phyloP scores from a whole-genome alignment of 768 basidiomycete species.

The Auricularia sp. region DNA sequence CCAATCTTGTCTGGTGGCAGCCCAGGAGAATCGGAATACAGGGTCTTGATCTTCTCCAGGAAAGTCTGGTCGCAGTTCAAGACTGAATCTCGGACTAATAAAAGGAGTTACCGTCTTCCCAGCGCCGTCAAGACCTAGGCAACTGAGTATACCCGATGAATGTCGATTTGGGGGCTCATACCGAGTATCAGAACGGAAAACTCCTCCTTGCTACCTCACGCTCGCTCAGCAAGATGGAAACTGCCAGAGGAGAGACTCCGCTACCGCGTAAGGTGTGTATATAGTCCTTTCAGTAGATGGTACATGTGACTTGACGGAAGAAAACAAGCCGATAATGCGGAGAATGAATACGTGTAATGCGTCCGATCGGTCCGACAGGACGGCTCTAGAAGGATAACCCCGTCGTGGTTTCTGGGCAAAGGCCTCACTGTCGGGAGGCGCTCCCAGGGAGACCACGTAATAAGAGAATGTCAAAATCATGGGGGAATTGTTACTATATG shows the following conservation, averaged over 20 bases:
- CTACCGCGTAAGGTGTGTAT: constrained; percentile 80
- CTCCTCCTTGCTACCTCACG: constrained; percentile 59
- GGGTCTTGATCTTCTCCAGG: constrained; percentile 87
- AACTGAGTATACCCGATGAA: not conserved
- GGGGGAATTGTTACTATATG: no score
- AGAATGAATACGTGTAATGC: no score
- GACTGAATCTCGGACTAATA: not conserved
- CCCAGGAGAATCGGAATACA: constrained; percentile 79
- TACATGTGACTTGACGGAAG: constrained; percentile 48
- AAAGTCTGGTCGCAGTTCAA: constrained; percentile 44
- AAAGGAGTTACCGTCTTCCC: constrained; percentile 65
- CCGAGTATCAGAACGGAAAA: constrained; percentile 94
- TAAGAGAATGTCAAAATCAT: no score
- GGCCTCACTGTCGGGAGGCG: no score
- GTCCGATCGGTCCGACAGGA: no score
- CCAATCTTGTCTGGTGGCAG: constrained; percentile 89
- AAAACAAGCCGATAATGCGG: no score
- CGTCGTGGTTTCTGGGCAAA: no score
- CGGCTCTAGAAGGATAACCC: no score
- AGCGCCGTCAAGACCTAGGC: constrained; percentile 56
- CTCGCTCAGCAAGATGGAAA: not conserved
- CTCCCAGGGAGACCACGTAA: no score
- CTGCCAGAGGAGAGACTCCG: constrained; percentile 6
- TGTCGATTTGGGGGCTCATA: constrained; percentile 15
- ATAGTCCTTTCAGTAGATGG: constrained; percentile 84